A percentile compares a stretch with the other conserved stretches of the same genome.
These are phyloP conservation scores for Colletotrichum sublineola DNA, from an alignment of 2,329 filamentous ascomycete genomes.

Conservation along the genomic window DNA sequence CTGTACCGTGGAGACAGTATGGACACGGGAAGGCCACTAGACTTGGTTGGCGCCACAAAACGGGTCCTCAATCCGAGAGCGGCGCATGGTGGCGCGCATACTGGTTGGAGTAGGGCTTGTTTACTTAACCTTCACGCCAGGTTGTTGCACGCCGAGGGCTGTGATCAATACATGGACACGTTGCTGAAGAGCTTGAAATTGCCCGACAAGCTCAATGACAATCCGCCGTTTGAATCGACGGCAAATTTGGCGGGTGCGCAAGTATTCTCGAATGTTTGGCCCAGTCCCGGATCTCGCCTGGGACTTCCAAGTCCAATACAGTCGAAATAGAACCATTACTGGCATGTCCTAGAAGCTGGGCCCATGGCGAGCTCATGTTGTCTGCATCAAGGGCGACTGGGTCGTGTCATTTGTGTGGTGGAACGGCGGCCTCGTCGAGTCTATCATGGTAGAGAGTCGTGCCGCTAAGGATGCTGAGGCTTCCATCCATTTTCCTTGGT, in stretches of 20 bases:
- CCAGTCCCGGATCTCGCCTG: conserved; percentile 19
- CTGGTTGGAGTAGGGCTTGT: conserved; percentile 64
- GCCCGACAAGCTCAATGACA: conserved; percentile 46
- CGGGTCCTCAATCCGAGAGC: conserved; percentile 49
- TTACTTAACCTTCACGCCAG: conserved; percentile 60
- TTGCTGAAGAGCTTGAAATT: conserved; percentile 35
- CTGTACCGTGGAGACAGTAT: conserved; percentile 57
- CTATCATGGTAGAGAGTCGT: conserved; percentile 15
- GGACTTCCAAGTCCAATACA: not conserved
- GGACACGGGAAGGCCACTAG: conserved; percentile 40
- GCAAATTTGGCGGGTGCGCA: conserved; percentile 62
- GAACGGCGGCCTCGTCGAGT: conserved; percentile 21
- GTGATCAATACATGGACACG: conserved; percentile 36
- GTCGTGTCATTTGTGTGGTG: conserved; percentile 30
- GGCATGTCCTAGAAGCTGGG: conserved; percentile 30
- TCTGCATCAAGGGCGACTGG: conserved; percentile 35
- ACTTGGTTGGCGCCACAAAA: conserved; percentile 47
- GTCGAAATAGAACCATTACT: conserved; percentile 35
- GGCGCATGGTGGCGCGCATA: conserved; percentile 58
- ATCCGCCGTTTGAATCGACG: conserved; percentile 62
- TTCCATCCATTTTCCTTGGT: conserved; percentile 18
- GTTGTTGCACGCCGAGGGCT: conserved; percentile 52
- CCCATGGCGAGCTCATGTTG: conserved; percentile 8
- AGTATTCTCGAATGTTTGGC: conserved; percentile 50
- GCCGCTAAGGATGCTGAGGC: conserved; percentile 1